Base-by-base conservation (phyloP, 495 filamentous ascomycete genomes). In the Bombardia bombarda region DNA sequence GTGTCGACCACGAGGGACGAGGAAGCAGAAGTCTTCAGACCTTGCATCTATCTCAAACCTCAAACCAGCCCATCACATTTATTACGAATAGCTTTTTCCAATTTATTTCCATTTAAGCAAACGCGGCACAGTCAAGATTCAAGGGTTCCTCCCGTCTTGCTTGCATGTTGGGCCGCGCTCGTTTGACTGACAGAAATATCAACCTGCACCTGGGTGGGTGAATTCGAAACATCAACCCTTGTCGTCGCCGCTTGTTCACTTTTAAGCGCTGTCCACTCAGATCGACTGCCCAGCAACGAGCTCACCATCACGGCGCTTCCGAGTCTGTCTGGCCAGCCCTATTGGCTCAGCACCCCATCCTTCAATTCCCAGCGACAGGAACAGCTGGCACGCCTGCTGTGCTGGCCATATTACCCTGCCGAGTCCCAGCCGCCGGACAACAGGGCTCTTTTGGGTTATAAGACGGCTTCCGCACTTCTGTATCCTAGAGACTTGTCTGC, bases 221-320 rank as follows among this genome's bases (percentile, higher is more conserved):
- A 38, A 48, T 21, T 51, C 53, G 49, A 53, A 58, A 56, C 50
- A 51, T 31, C 34, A 44, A 38, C 41, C 20, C 43, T 53, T 41
- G 42, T 33, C 38, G 39, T 49, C 40, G 52, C 47, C 45, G 49
- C 49, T 49, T 49, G 43, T 47, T 43, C 9, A 45, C 43, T 35
- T 38, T 42, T 57, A 63, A 63, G 60, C 60, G 60, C 60, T 51
- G 49, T 45, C 53, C 60, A 61, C 45, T 56, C 41, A 55, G 16
- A 51, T 48, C 21, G 32, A 23, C 14, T 32, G 28, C 41, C 36
- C 16, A 13, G 24, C 47, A 40, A 19, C 14, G 19, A 42, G 28
- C 41, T 43, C 42, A 46, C 37, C 52, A 60, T 49, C 52, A 58
- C 61, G 58, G 61, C 61, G 61, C 61, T 62, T 64, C 58, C 47